phyloP scores from a whole-genome alignment of 2,329 filamentous ascomycete species.

The Chaetothyriales sp. region DNA sequence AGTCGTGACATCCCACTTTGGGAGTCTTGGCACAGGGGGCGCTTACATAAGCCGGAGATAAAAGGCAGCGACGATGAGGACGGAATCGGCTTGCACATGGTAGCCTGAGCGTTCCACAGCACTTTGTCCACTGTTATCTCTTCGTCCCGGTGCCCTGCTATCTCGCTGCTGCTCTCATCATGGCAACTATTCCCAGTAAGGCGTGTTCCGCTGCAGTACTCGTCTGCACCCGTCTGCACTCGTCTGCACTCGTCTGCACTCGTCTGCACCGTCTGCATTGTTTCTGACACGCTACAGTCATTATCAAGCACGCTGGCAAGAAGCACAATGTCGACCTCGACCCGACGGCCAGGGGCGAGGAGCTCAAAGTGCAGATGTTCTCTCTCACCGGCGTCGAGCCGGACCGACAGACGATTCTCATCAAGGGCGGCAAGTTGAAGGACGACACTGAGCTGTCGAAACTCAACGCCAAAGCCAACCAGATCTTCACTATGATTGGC shows the following conservation, averaged over 20 bases:
- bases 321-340: conserved; percentile 92
- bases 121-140: neutral
- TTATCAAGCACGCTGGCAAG: conserved; percentile 90
- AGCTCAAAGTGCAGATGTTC: conserved; percentile 90
- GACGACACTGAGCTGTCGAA: conserved; percentile 80
- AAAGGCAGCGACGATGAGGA: no score
- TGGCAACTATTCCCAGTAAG: conserved; percentile 45
- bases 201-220: conserved; percentile 1
- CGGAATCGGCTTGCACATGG: neutral
- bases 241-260: no score
- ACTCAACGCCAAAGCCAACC: conserved; percentile 71
- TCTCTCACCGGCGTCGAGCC: conserved; percentile 93
- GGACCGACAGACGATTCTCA: conserved; percentile 85
- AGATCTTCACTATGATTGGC: conserved; percentile 93
- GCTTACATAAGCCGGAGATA: neutral
- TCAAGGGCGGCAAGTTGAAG: conserved; percentile 90
- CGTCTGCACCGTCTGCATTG: no score
- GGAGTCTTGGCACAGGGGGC: neutral
- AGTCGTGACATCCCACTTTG: neutral
- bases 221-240: no score
- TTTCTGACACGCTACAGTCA: conserved; percentile 43
- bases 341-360: conserved; percentile 68
- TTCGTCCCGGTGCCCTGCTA: neutral
- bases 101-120: neutral
- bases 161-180: conserved; percentile 23